Evolutionary conservation across 1,139 yeast species (phyloP), one percentile per base, ranked within the genome.

Genomic region (Saccharomyces hybrid): DNA sequence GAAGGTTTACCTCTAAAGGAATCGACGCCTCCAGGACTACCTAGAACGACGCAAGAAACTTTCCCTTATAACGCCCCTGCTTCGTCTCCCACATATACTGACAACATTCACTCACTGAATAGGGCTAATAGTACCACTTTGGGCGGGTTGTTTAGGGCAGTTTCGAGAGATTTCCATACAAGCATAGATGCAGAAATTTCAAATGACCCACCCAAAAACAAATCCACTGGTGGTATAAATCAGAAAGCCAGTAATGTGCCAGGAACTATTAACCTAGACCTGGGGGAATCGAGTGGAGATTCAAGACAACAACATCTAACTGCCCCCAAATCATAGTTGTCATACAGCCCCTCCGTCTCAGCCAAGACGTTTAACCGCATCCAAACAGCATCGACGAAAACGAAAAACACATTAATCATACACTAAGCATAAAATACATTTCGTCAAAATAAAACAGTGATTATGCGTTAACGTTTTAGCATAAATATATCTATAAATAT

Each of bases 171-270:
- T 13, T 57, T 64, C 23, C 54, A 60, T 3, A 59, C 58, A 8
- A 57, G 52, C 8, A 52, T 56, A 46, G 55, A 54, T 1, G 62
- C 67, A 16, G 56, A 53, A n/a, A 60, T 69, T 32, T 57, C 61
- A 2, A 55, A 59, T 8, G 74, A 71, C 27, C 62, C 75, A 44
- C 61, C 65, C n/a, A 65, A 67, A 19, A 62, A 71, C 14, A 55
- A 73, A 29, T 59, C 66, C 7, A 66, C 66, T 23, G 76, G 75
- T 4, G 73, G 72, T 41, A 71, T 77, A 51, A 72, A 78, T 1
- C 58, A 60, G 11, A 69, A 65, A 38, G 78, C 79, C 1, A 77
- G 76, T 55, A 72, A 71, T 51, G 72, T 75, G 32, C 79, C 80
- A 2, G 80, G 80, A 3, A 71, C 74, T 34, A 11, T 34, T 34